A percentile compares a stretch with the other conserved stretches of the same genome.
These are phyloP conservation scores for Xerocomus nothofagi DNA, from an alignment of 1,284 basidiomycete genomes.

Conservation along the genomic window DNA sequence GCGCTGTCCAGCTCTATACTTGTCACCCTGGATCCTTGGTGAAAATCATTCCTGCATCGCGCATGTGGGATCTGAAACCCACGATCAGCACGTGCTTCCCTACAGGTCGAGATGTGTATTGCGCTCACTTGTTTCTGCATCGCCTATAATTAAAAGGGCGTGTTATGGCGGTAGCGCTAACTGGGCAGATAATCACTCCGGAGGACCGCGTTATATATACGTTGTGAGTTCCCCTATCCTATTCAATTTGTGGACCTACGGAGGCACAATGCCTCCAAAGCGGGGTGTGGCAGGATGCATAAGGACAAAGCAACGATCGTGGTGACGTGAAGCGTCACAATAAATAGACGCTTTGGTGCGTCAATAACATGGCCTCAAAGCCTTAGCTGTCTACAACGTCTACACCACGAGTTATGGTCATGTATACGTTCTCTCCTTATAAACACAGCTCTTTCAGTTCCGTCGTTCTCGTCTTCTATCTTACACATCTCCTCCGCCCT, in stretches of 20 bases:
- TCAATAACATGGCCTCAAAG: constrained; percentile 24
- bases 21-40: constrained; percentile 2
- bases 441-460: constrained; percentile 29
- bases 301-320: constrained; percentile 19
- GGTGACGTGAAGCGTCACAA: constrained; percentile 14
- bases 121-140: constrained; percentile 25
- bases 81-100: constrained; percentile 27
- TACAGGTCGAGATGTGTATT: constrained; percentile 16
- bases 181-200: constrained; percentile 11
- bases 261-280: constrained; percentile 20
- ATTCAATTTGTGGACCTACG: constrained; percentile 8
- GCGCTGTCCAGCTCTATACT: constrained; percentile 3
- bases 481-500: constrained; percentile 23
- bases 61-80: constrained; percentile 19
- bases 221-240: constrained; percentile 3
- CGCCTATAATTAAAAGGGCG: constrained; percentile 27
- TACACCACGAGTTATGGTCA: constrained; percentile 27
- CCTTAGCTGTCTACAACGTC: constrained; percentile 17
- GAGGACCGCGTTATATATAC: constrained; percentile 16
- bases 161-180: constrained; percentile 19
- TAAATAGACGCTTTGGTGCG: constrained; percentile 17
- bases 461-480: constrained; percentile 33
- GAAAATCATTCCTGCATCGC: constrained; percentile 15
- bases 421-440: constrained; percentile 25
- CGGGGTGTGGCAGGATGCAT: constrained; percentile 10